Conservation (phyloP, 176 grass and related monocot species). For the Thinopyrum elongatum region DNA sequence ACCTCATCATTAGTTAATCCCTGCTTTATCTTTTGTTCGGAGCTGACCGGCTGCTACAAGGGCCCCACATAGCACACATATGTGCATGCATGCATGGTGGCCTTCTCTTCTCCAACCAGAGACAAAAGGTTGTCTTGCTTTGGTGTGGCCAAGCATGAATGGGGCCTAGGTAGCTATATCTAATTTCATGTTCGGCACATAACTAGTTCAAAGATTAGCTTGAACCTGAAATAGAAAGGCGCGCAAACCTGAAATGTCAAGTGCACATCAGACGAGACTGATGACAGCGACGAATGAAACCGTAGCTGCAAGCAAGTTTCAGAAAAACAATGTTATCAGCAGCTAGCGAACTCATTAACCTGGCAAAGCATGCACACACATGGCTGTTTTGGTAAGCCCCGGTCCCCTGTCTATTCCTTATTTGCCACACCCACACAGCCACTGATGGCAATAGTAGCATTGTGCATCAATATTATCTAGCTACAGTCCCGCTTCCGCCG, state of each 20-base stretch:
- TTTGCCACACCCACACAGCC: not conserved
- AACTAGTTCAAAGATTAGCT: not conserved
- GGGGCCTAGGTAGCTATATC: not conserved
- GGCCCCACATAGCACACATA: not conserved
- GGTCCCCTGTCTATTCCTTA: not conserved
- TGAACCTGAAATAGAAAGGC: not conserved
- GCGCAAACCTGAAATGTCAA: not conserved
- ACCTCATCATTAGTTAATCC: conserved; percentile 26
- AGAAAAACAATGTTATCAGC: not conserved
- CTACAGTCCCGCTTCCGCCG: not conserved
- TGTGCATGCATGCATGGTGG: not conserved
- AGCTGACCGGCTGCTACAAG: not conserved
- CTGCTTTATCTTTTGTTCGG: not conserved
- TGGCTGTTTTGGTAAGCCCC: not conserved
- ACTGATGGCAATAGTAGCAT: conserved; percentile 4
- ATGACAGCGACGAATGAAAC: not conserved
- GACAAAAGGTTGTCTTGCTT: too few species aligned
- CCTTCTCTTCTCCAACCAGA: too few species aligned
- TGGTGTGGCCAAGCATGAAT: too few species aligned
- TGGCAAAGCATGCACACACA: not conserved
- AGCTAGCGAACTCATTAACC: not conserved
- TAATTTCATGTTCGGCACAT: not conserved
- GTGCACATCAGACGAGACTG: not conserved
- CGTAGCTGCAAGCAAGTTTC: not conserved
- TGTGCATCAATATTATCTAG: not conserved